These are phyloP conservation scores for Talaromyces albobiverticillius DNA, from an alignment of 2,329 filamentous ascomycete genomes.

Conservation along the genomic window DNA sequence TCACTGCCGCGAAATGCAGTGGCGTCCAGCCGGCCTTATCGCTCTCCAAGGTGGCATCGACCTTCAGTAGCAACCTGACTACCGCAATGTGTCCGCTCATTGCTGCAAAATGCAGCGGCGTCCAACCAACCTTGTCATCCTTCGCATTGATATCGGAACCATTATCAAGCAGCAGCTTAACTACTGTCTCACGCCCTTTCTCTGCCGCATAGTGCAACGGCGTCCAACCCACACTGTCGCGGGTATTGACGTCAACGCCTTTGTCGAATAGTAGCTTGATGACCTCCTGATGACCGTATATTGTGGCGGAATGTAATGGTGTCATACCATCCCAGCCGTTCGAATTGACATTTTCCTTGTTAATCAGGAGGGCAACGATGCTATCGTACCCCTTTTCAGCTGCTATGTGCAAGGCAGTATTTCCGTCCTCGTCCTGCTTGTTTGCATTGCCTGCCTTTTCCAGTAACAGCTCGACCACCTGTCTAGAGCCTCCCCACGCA, in stretches of 20 bases:
- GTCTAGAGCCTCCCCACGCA: constrained; percentile 23
- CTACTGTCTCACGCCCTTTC: background rate
- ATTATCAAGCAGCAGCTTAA: background rate
- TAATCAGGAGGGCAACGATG: background rate
- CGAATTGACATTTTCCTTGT: background rate
- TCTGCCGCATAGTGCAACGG: background rate
- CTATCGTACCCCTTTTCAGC: background rate
- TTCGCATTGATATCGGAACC: background rate
- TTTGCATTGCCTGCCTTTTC: background rate
- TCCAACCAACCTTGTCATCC: background rate
- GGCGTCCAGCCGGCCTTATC: too few species aligned
- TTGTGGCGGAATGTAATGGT: constrained; percentile 1
- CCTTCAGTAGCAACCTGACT: background rate
- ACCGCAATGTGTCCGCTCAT: background rate
- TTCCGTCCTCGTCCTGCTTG: background rate
- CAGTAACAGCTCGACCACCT: background rate
- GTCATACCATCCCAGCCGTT: background rate
- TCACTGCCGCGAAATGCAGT: too few species aligned
- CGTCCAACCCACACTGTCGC: background rate
- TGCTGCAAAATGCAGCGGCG: background rate
- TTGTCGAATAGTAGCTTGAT: constrained; percentile 6
- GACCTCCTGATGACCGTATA: background rate
- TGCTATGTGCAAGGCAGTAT: background rate
- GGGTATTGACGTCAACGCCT: background rate
- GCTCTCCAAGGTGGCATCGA: too few species aligned